phyloP scores from a whole-genome alignment of 2,329 filamentous ascomycete species.

The Calonectria honghensis region DNA sequence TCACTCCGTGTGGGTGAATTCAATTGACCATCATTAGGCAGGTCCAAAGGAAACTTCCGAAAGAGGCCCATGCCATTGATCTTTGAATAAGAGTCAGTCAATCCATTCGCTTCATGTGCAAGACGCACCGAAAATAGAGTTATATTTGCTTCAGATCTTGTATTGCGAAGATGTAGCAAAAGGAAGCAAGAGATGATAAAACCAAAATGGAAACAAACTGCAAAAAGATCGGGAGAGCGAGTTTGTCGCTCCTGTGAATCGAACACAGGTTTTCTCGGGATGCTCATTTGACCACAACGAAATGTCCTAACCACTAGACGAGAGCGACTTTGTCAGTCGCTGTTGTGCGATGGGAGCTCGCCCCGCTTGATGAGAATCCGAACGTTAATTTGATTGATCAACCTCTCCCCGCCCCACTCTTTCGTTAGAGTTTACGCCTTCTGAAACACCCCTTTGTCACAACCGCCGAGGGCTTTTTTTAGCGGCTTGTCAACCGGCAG shows the following conservation, averaged over 20 bases:
- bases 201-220: not conserved
- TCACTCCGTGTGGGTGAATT: no score
- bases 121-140: not conserved
- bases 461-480: not conserved
- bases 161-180: not conserved
- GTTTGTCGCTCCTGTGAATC: constrained; percentile 35
- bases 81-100: not conserved
- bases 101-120: not conserved
- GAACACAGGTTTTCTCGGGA: constrained; percentile 40
- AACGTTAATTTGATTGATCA: not conserved
- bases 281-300: constrained; percentile 37
- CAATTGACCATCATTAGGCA: no score
- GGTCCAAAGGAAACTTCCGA: not conserved
- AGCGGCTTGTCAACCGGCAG: not conserved
- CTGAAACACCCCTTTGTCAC: not conserved
- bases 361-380: not conserved
- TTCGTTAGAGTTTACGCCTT: not conserved
- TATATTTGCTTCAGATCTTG: not conserved
- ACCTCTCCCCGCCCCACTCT: not conserved
- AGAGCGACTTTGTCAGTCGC: not conserved
- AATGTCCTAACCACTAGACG: constrained; percentile 43
- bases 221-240: constrained; percentile 22
- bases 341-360: constrained; percentile 5
- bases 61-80: not conserved
- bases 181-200: not conserved